phyloP scores from a whole-genome alignment of 352 stramenopile species.

The Pythium coloratum region DNA sequence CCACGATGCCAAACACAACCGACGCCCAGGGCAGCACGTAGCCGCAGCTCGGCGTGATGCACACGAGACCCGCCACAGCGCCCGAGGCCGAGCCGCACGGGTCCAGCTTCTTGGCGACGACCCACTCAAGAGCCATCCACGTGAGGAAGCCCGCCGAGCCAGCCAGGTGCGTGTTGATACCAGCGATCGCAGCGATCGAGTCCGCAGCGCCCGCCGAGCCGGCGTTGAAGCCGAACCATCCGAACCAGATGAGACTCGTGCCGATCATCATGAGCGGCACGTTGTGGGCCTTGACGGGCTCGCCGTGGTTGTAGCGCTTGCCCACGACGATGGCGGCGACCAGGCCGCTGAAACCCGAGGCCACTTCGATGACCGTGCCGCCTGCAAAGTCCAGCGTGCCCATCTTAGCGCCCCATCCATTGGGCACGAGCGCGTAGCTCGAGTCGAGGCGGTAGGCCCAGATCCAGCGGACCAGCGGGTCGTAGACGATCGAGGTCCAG shows the following conservation, averaged over 20 bases:
- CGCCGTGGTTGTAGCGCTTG: constrained; percentile 70
- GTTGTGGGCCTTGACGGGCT: constrained; percentile 79
- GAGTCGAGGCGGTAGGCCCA: constrained; percentile 73
- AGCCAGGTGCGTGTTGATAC: constrained; percentile 75
- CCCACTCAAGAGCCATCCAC: constrained; percentile 64
- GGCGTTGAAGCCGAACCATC: constrained; percentile 88
- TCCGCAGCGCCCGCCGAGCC: constrained; percentile 63
- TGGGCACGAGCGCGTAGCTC: constrained; percentile 39
- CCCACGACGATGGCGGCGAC: constrained; percentile 71
- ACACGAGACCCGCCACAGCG: constrained; percentile 61
- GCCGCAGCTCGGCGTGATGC: constrained; percentile 69
- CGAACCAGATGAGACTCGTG: constrained; percentile 74
- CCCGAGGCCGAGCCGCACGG: constrained; percentile 63
- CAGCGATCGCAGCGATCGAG: constrained; percentile 61
- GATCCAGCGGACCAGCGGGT: constrained; percentile 82
- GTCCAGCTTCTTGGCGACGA: constrained; percentile 53
- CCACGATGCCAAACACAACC: constrained; percentile 70
- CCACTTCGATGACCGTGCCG: constrained; percentile 84
- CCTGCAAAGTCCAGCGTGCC: constrained; percentile 80
- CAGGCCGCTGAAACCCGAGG: constrained; percentile 73
- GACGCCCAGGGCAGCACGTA: constrained; percentile 73
- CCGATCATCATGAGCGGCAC: constrained; percentile 85
- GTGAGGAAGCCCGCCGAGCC: constrained; percentile 62
- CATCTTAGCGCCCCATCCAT: constrained; percentile 73
- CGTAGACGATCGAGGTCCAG: constrained; percentile 85